These are phyloP conservation scores for Peniophora sp. DNA, from an alignment of 1,284 basidiomycete species.

Conservation along the genomic window DNA sequence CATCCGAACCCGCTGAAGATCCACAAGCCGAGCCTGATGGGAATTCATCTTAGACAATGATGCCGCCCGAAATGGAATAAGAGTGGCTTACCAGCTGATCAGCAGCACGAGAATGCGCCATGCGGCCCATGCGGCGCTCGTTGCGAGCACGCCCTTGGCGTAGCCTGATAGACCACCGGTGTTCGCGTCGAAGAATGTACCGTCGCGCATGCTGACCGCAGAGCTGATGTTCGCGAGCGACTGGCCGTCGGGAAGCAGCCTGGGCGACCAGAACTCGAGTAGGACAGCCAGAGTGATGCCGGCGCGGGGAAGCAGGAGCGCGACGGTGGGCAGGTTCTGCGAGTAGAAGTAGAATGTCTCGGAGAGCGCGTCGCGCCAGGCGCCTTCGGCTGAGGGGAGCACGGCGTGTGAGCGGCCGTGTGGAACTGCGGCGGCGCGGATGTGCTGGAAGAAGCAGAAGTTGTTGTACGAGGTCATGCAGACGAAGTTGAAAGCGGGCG, in stretches of 20 bases:
- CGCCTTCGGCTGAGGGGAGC: slow-evolving; percentile 40
- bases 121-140: slow-evolving; percentile 71
- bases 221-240: slow-evolving; percentile 35
- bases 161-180: slow-evolving; percentile 66
- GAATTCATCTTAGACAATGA: background rate
- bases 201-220: slow-evolving; percentile 45
- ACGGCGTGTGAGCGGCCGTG: slow-evolving; percentile 46
- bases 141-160: slow-evolving; percentile 63
- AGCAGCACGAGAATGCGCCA: slow-evolving; percentile 62
- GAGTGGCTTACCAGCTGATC: slow-evolving; percentile 48
- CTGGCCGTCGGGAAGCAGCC: slow-evolving; percentile 31
- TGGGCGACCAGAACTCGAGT: slow-evolving; percentile 50
- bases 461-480: slow-evolving; percentile 71
- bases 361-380: slow-evolving; percentile 57
- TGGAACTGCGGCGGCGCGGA: slow-evolving; percentile 60
- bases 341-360: slow-evolving; percentile 75
- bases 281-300: slow-evolving; percentile 64
- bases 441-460: slow-evolving; percentile 76
- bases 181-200: slow-evolving; percentile 57
- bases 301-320: slow-evolving; percentile 72
- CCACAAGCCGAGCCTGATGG: slow-evolving; percentile 63
- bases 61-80: background rate
- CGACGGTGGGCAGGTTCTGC: slow-evolving; percentile 73
- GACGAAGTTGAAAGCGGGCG: slow-evolving; percentile 64
- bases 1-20: slow-evolving; percentile 64